phyloP scores from a whole-genome alignment of 176 grass and related monocot species.

The Oryza officinalis region DNA sequence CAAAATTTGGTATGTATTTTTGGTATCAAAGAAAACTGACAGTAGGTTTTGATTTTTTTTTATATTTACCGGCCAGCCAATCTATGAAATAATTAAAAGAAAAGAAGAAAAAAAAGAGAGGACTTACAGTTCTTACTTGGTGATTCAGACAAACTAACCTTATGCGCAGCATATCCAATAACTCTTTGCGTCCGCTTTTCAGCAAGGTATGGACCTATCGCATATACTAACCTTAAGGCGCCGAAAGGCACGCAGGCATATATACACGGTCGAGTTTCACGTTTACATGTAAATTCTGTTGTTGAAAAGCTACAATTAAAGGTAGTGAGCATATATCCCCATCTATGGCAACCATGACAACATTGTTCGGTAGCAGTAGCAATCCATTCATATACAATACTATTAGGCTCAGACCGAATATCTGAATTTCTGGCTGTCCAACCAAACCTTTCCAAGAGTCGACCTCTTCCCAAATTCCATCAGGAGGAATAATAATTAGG shows the following conservation, averaged over 20 bases:
- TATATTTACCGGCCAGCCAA: too few relatives aligned
- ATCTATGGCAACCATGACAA: background rate
- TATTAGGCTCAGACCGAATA: slow-evolving; percentile 32
- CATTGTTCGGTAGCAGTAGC: background rate
- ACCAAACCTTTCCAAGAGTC: slow-evolving; percentile 28
- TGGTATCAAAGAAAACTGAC: too few relatives aligned
- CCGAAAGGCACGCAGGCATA: background rate
- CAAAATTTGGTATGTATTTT: background rate
- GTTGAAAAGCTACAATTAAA: background rate
- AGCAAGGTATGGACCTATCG: background rate
- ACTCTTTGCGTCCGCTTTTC: background rate
- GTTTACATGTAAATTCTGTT: background rate
- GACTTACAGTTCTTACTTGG: background rate
- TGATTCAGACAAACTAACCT: background rate
- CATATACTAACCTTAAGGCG: background rate
- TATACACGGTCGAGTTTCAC: slow-evolving; percentile 11
- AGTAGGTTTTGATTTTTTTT: too few relatives aligned
- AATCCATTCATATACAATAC: background rate
- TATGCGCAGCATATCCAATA: background rate
- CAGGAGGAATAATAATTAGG: background rate
- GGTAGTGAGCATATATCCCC: background rate
- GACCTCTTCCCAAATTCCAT: background rate
- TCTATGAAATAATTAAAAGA: background rate
- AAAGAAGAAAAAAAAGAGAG: background rate
- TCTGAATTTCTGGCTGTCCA: slow-evolving; percentile 5